Evolutionary conservation across 164 flowering plant genomes (phyloP), one percentile per base, ranked within the genome.

Genomic region (Magnolia sinica): DNA sequence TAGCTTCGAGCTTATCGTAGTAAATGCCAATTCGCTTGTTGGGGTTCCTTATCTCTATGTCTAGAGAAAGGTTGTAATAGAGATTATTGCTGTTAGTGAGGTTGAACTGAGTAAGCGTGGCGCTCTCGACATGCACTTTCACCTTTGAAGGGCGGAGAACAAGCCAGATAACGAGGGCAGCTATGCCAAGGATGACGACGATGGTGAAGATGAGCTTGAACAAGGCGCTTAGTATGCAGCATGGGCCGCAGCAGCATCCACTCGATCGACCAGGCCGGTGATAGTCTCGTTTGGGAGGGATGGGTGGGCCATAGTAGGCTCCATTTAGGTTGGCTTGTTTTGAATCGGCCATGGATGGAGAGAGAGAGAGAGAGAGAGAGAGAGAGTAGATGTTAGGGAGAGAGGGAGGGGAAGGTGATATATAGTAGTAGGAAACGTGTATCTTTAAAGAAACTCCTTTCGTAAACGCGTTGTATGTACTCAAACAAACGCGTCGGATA

Each of bases 291-390:
- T 78, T 83, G 9, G 89, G 87, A 18, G 88, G 89, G 69, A 85
- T 74, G 3, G 88, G 51, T 0, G 88, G 88, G 49, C 87, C 88
- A 76, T 85, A 84, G 75, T 80, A 84, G 31, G 86, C 85, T 3
- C 86, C 87, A 73, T 87, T 85, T 61, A 83, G 72, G 3, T 68
- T 74, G 23, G 78, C 19, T 73, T 75, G 82, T 20, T 80, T 74
- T 8, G 78, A 13, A n/a, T 76, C 79, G 51, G 64, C 74, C 84
- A 82, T 74, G 68, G 50, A 55, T n/a, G 19, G 22, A 20, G 14
- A 27, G 9, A 27, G 16, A 10, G 51, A 50, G 4, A 51, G 71
- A 77, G 58, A 74, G 55, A 29, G 67, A 68, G 51, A 50, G 4
- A 23, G 51, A 19, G 51, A 31, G 70, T 31, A 8, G 24, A 23